Percentiles rank a stretch among this genome's conserved stretches.
These are phyloP conservation scores for Suillus subluteus DNA, from an alignment of 768 basidiomycete genomes.

Conservation along the genomic window DNA sequence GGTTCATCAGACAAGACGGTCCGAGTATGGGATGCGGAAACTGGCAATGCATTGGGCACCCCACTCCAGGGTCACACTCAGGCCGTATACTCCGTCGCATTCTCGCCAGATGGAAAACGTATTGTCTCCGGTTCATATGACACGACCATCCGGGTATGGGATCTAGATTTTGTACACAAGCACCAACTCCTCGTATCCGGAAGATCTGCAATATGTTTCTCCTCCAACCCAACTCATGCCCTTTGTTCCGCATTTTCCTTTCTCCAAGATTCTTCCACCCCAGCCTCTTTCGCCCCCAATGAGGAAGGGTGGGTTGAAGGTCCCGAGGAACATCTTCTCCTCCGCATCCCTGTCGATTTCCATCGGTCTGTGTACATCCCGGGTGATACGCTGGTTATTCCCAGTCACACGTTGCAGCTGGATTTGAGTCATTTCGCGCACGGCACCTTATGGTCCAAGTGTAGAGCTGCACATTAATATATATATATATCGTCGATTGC, in stretches of 20 bases:
- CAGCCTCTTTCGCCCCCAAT: background rate
- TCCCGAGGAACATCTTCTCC: slow-evolving; percentile 5
- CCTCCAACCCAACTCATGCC: slow-evolving; percentile 1
- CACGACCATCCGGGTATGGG: slow-evolving; percentile 24
- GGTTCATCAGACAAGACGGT: slow-evolving; percentile 8
- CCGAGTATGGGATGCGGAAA: slow-evolving; percentile 7
- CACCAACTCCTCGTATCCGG: background rate
- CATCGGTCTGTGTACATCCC: background rate
- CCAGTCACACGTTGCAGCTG: slow-evolving; percentile 1
- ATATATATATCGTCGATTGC: background rate
- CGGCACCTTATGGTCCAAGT: background rate
- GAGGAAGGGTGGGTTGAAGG: slow-evolving; percentile 9
- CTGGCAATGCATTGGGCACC: background rate
- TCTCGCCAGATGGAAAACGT: slow-evolving; percentile 2
- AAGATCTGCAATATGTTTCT: background rate
- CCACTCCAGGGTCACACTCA: slow-evolving; percentile 19
- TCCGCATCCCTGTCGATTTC: slow-evolving; percentile 4
- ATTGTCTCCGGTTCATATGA: slow-evolving; percentile 7
- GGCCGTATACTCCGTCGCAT: slow-evolving; percentile 5
- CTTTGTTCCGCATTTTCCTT: background rate
- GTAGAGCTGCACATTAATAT: background rate
- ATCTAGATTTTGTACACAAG: slow-evolving; percentile 2
- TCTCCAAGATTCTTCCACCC: background rate
- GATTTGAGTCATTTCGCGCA: slow-evolving; percentile 7
- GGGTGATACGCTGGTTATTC: slow-evolving; percentile 8